Percentiles rank a stretch among this genome's conserved stretches.
phyloP scores from a whole-genome alignment of 768 basidiomycete genomes.

The Serendipita sp. region DNA sequence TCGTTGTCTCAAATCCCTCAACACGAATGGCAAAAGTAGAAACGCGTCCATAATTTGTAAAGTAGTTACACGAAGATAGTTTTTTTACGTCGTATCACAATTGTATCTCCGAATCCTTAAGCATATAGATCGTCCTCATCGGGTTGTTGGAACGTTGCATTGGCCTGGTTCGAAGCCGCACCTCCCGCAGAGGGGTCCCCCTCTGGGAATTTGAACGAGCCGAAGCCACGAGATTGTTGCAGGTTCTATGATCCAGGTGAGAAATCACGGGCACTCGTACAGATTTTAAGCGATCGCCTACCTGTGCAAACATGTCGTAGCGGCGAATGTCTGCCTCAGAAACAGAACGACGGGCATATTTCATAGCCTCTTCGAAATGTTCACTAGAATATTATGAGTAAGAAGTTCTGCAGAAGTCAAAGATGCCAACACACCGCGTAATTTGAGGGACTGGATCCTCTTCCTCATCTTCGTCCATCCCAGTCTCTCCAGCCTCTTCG shows the following conservation, averaged over 20 bases:
- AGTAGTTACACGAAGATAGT: not conserved
- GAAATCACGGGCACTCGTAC: not conserved
- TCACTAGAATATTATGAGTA: constrained; percentile 33
- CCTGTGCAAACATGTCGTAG: constrained; percentile 97
- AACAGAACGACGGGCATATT: constrained; percentile 90
- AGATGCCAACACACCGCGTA: constrained; percentile 34
- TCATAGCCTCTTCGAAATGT: constrained; percentile 99
- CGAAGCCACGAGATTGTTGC: constrained; percentile 84
- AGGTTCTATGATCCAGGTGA: constrained; percentile 43
- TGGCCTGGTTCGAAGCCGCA: constrained; percentile 20
- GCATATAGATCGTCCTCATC: constrained; percentile 89
- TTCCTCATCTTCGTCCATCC: constrained; percentile 56
- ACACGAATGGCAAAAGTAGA: not conserved
- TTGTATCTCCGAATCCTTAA: constrained; percentile 22
- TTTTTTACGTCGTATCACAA: not conserved
- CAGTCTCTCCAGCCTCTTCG: constrained; percentile 54
- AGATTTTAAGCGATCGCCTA: constrained; percentile 21
- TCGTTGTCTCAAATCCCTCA: not conserved
- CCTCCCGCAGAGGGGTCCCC: constrained; percentile 24
- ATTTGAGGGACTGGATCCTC: constrained; percentile 77
- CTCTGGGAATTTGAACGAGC: constrained; percentile 98
- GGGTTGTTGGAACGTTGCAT: constrained; percentile 64
- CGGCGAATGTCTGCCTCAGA: constrained; percentile 93
- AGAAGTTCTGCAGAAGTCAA: not conserved
- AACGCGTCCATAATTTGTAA: not conserved